These are phyloP conservation scores for Pythium coloratum DNA, from an alignment of 352 stramenopile species.

Conservation along the genomic window DNA sequence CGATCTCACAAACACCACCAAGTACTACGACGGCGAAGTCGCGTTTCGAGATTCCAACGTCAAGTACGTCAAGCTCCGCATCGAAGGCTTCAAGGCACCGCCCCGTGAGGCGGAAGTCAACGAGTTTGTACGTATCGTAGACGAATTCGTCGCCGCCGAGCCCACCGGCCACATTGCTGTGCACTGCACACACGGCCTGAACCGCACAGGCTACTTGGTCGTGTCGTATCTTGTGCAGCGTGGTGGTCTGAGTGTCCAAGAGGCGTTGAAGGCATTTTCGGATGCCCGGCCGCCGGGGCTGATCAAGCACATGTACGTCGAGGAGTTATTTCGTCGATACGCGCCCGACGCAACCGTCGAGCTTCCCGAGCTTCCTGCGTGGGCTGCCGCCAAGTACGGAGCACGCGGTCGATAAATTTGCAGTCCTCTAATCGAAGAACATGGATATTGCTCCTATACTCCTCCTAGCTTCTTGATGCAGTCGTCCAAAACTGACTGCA, in stretches of 20 bases:
- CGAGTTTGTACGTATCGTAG: conserved; percentile 64
- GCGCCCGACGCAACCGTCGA: conserved; percentile 40
- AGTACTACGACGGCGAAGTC: conserved; percentile 71
- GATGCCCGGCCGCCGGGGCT: conserved; percentile 63
- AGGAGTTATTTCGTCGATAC: conserved; percentile 63
- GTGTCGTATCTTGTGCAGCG: conserved; percentile 71
- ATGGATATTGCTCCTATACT: not conserved
- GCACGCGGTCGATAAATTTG: conserved; percentile 26
- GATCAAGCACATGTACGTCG: conserved; percentile 85
- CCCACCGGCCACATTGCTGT: conserved; percentile 55
- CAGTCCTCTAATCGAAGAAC: not conserved
- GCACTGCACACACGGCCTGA: conserved; percentile 81
- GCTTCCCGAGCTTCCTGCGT: conserved; percentile 57
- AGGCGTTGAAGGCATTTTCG: conserved; percentile 66
- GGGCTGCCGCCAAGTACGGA: conserved; percentile 69
- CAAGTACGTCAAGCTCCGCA: conserved; percentile 76
- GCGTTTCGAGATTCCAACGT: conserved; percentile 50
- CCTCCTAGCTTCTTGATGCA: conserved; percentile 21
- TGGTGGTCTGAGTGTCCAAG: conserved; percentile 43
- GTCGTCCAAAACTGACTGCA: conserved; percentile 35
- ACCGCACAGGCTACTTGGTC: conserved; percentile 77
- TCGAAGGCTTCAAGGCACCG: conserved; percentile 69
- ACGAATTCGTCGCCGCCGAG: conserved; percentile 50
- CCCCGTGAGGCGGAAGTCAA: conserved; percentile 48
- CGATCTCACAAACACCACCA: conserved; percentile 83